Percentiles rank a stretch among this genome's conserved stretches.
phyloP scores from a whole-genome alignment of 805 yeast species.

The Clavispora fructus region DNA sequence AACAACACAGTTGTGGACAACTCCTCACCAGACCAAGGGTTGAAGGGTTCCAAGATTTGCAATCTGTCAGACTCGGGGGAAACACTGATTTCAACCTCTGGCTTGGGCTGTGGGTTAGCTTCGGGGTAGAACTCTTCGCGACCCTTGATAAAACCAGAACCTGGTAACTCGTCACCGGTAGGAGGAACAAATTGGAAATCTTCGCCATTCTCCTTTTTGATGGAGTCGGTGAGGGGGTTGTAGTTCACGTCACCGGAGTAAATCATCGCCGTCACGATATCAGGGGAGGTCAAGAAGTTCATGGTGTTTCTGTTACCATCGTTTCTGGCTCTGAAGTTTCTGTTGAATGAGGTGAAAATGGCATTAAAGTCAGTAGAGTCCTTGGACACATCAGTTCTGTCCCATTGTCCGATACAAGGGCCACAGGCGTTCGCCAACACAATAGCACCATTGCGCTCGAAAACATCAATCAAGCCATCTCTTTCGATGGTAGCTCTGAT shows the following conservation, averaged over 20 bases:
- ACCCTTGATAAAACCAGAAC: conserved; percentile 70
- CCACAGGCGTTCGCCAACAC: conserved; percentile 98
- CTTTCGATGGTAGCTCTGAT: conserved; percentile 95
- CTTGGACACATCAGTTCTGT: conserved; percentile 73
- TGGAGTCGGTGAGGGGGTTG: conserved; percentile 87
- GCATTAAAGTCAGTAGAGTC: conserved; percentile 69
- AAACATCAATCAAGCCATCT: conserved; percentile 81
- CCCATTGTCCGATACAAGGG: conserved; percentile 99
- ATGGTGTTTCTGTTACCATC: conserved; percentile 97
- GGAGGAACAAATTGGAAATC: conserved; percentile 77
- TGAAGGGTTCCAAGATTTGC: conserved; percentile 85
- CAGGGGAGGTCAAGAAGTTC: conserved; percentile 98
- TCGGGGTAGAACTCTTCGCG: conserved; percentile 73
- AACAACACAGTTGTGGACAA: conserved; percentile 67
- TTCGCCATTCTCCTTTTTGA: conserved; percentile 63
- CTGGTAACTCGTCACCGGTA: conserved; percentile 79
- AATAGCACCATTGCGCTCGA: conserved; percentile 82
- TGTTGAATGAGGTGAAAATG: conserved; percentile 93
- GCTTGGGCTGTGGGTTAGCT: conserved; percentile 57
- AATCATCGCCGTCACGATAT: conserved; percentile 93
- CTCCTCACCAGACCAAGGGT: conserved; percentile 83
- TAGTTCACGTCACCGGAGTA: conserved; percentile 89
- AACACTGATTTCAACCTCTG: conserved; percentile 59
- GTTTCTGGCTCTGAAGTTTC: conserved; percentile 96
- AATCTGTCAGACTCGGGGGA: conserved; percentile 87